Base-by-base conservation (phyloP, 2,329 filamentous ascomycete genomes). In the Blumeria graminis region DNA sequence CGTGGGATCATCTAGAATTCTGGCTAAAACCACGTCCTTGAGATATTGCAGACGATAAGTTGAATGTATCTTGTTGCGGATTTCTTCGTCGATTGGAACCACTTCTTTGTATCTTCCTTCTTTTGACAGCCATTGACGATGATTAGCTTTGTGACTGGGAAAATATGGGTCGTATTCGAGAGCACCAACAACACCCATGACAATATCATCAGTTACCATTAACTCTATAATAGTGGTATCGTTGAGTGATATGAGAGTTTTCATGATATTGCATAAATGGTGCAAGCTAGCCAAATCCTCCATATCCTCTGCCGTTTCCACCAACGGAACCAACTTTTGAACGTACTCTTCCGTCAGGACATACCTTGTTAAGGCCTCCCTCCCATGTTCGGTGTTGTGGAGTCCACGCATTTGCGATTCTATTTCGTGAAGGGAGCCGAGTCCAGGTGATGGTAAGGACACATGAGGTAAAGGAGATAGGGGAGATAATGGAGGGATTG, bases 131-230 rank as follows among this genome's bases (percentile, higher is more conserved):
- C 93, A 98, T 66, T 92, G 86, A 58, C 92, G 81, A 67, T 98
- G 92, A 66, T 96, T 96, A 28, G 92, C 90, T 68, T 95, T 96
- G 74, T 96, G 92, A 58, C 84, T 88, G 6, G 92, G 92, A 64
- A 96, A 98, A 69, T 98, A 92, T 0, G 92, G 90, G 64, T 98
- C 92, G 71, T 96, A 98, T 72, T 98, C 92, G 60, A 98, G 73
- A 28, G 92, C 92, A 58, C 92, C 92, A 39, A 98, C 89, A 32
- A 96, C 90, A 16, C 90, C 92, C 61, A 94, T 71, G 48, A 96
- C 81, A 61, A 89, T 83, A 57, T 88, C 80, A 69, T 96, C 90
- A 13, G 85, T 86, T 32, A 98, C 89, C 13, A 90, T 84, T 62
- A 87, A 82, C 69, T 98, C 92, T 64, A 98, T 94, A 60, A 98